Evolutionary conservation across 495 filamentous ascomycete genomes (phyloP).

Genomic region (Haplographium delicatum): DNA sequence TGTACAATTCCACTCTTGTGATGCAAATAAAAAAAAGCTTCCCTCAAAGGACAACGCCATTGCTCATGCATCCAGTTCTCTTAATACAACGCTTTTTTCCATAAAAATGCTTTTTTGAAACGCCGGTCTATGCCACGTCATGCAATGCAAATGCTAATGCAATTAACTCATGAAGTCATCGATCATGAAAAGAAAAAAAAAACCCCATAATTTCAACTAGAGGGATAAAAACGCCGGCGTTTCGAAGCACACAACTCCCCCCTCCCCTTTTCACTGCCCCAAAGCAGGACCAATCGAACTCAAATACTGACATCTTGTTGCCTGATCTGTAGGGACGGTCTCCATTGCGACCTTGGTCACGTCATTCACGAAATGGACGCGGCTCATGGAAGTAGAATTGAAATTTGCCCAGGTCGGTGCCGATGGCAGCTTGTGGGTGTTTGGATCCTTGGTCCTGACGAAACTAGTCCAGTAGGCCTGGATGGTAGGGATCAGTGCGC

Average conservation of each 20-base stretch:
- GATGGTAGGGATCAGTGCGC: constrained; percentile 38
- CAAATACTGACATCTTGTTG: constrained; percentile 49
- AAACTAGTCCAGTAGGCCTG: constrained; percentile 69
- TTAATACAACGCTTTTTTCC: no score
- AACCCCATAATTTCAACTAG: no score
- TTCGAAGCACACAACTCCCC: not conserved
- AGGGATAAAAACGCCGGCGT: constrained; percentile 1
- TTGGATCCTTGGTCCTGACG: constrained; percentile 59
- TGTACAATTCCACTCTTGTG: no score
- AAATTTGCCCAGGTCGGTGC: constrained; percentile 41
- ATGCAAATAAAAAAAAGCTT: no score
- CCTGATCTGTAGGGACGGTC: constrained; percentile 39
- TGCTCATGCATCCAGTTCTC: no score
- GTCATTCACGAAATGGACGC: constrained; percentile 51
- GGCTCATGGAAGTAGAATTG: constrained; percentile 28
- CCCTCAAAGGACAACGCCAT: no score
- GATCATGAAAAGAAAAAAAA: no score
- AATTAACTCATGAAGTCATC: no score
- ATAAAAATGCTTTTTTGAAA: no score
- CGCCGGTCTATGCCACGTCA: no score
- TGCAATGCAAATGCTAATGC: no score
- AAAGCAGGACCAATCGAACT: constrained; percentile 44
- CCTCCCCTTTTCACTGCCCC: constrained; percentile 33
- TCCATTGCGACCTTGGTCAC: constrained; percentile 50
- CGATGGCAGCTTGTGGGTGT: constrained; percentile 39